Conservation (phyloP, 345 rosid species). For the Bruguiera parviflora region DNA sequence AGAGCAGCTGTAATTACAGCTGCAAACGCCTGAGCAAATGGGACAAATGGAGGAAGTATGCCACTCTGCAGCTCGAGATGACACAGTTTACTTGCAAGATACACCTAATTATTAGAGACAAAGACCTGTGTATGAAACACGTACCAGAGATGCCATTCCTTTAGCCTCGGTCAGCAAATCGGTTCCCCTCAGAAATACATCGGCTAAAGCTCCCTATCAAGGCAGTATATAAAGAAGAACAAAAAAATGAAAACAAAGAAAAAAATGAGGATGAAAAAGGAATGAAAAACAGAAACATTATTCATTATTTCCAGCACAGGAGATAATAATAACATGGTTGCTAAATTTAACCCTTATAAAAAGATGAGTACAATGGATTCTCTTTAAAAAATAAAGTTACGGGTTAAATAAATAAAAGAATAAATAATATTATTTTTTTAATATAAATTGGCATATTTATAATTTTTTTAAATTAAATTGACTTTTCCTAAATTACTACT, state of each 20-base stretch:
- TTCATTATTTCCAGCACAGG: constrained; percentile 5
- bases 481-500: too few species aligned
- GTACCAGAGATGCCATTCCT: constrained; percentile 91
- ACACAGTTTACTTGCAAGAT: constrained; percentile 8
- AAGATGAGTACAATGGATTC: too few species aligned
- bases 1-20: constrained; percentile 90
- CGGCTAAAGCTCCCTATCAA: constrained; percentile 78
- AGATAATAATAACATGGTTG: not conserved
- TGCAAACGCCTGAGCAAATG: constrained; percentile 96
- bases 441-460: too few species aligned
- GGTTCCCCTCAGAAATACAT: constrained; percentile 80
- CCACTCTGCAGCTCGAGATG: constrained; percentile 53
- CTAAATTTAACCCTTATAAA: too few species aligned
- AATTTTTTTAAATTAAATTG: too few species aligned
- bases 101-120: not conserved
- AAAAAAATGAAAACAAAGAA: not conserved
- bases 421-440: too few species aligned
- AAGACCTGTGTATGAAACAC: not conserved
- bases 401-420: too few species aligned
- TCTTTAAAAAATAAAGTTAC: too few species aligned
- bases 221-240: not conserved
- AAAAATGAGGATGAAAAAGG: not conserved
- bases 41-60: constrained; percentile 86
- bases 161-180: constrained; percentile 52
- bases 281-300: not conserved